Evolutionary conservation across 2,329 filamentous ascomycete genomes (phyloP).

Genomic region (Aspergillus thermomutatus): DNA sequence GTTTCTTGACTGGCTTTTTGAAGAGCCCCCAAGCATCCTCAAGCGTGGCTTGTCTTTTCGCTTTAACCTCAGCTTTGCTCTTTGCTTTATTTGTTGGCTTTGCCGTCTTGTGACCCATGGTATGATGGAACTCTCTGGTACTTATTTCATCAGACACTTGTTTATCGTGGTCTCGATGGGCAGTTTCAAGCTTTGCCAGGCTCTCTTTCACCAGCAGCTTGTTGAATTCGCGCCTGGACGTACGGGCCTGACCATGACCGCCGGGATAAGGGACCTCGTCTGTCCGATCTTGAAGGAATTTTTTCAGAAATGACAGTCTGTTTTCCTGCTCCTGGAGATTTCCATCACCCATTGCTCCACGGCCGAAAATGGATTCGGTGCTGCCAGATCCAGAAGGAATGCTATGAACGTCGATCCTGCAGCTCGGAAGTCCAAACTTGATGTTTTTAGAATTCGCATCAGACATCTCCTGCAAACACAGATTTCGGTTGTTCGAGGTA

Average conservation of each 20-base stretch:
- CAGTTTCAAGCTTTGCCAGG: constrained; percentile 13
- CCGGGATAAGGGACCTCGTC: not conserved
- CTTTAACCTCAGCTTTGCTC: constrained; percentile 14
- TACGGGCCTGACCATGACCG: not conserved
- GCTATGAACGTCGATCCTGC: not conserved
- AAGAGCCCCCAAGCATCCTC: constrained; percentile 27
- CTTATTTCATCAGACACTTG: constrained; percentile 16
- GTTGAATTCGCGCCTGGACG: not conserved
- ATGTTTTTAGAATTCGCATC: not conserved
- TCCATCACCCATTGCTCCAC: not conserved
- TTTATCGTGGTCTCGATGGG: constrained; percentile 6
- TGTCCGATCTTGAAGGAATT: not conserved
- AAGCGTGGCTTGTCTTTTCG: constrained; percentile 26
- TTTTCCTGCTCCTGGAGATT: not conserved
- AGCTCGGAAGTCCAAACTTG: not conserved
- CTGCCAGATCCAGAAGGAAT: not conserved
- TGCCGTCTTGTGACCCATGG: constrained; percentile 29
- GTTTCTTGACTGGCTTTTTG: constrained; percentile 9
- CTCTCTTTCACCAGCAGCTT: constrained; percentile 4
- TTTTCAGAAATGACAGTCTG: constrained; percentile 5
- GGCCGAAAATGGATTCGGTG: not conserved
- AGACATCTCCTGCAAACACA: not conserved
- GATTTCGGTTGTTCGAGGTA: not conserved
- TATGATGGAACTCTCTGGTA: constrained; percentile 24
- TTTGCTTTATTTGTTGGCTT: constrained; percentile 14